Base-by-base conservation (phyloP, 2,329 filamentous ascomycete genomes). In the Macrophomina tecta region DNA sequence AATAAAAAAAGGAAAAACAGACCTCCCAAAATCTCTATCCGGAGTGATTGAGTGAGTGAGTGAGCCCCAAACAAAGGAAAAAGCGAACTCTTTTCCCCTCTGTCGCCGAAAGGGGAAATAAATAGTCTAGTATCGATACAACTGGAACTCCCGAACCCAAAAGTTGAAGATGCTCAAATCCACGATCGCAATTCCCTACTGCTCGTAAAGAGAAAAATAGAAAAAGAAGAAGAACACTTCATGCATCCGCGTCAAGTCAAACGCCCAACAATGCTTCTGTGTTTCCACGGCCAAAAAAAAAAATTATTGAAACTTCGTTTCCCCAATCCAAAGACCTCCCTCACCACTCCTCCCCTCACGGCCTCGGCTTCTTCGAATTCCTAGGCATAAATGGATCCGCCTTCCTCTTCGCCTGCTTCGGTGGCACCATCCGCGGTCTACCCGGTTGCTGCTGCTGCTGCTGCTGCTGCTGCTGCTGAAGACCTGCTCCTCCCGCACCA, bases 371-470 rank as follows among this genome's bases (percentile, higher is more conserved):
- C 53, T 70, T 69, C 53, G 66, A 66, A 11, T 62, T 32, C 38
- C 42, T 56, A 28, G 69, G 58, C 28, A 70, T 68, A 46, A 69
- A 69, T 12, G 68, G 67, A 56, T 70, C 68, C 18, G 68, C 61
- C 56, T 69, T 62, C 42, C 65, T 69, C 52, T 64, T 67, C 8
- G n/a, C 52, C 49, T 56, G 34, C 68, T 69, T 69, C 28, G 53
- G 40, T n/a, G 62, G 48, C 28, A 64, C 30, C 51, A 66, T 62
- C 30, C 48, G 51, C 5, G 65, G 65, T 32, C 60, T 52, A 2
- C 64, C 38, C 46, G 51, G 32, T n/a, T 45, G 23, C 36, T 34
- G 9, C 42, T 52, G 36, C 28, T 23, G 23, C 23, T 23, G 23
- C 23, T 23, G 23, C 23, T 23, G 23, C 23, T 45, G 23, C 36